Conservation (phyloP, 2,329 filamentous ascomycete species). For the Xylaria sp. region DNA sequence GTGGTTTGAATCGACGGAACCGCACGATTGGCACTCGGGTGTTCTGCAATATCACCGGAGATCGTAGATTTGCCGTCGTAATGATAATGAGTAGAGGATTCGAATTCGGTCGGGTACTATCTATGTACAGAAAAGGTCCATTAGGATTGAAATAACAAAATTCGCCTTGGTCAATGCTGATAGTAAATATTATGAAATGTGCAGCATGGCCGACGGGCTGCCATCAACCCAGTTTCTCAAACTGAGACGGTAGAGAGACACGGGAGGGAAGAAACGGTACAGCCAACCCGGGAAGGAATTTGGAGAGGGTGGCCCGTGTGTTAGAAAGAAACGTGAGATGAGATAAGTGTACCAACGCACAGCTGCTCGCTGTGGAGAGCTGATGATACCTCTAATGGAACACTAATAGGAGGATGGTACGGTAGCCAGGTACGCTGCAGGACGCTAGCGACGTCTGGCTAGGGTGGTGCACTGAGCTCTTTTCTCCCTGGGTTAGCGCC, state of each 20-base stretch:
- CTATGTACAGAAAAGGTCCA: constrained; percentile 23
- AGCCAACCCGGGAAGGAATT: neutral
- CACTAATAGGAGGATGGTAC: neutral
- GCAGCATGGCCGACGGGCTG: constrained; percentile 16
- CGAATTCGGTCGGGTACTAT: constrained; percentile 8
- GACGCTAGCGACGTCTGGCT: constrained; percentile 23
- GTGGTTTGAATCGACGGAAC: constrained; percentile 17
- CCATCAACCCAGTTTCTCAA: constrained; percentile 9
- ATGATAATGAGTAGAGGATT: constrained; percentile 1
- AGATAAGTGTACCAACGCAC: constrained; percentile 12
- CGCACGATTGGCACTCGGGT: constrained; percentile 1
- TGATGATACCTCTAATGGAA: neutral
- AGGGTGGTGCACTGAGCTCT: constrained; percentile 12
- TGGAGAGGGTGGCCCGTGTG: constrained; percentile 29
- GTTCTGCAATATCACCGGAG: constrained; percentile 9
- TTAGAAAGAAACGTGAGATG: constrained; percentile 10
- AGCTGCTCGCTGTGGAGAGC: constrained; percentile 3
- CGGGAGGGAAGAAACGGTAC: constrained; percentile 15
- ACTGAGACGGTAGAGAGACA: constrained; percentile 19
- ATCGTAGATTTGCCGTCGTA: constrained; percentile 7
- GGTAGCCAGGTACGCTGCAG: constrained; percentile 27
- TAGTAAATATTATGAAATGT: constrained; percentile 25
- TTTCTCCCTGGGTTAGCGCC: constrained; percentile 13
- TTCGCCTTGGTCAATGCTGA: neutral
- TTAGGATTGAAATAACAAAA: constrained; percentile 20